These are phyloP conservation scores for Bassia scoparia DNA, from an alignment of 148 eudicot genomes.

Conservation along the genomic window DNA sequence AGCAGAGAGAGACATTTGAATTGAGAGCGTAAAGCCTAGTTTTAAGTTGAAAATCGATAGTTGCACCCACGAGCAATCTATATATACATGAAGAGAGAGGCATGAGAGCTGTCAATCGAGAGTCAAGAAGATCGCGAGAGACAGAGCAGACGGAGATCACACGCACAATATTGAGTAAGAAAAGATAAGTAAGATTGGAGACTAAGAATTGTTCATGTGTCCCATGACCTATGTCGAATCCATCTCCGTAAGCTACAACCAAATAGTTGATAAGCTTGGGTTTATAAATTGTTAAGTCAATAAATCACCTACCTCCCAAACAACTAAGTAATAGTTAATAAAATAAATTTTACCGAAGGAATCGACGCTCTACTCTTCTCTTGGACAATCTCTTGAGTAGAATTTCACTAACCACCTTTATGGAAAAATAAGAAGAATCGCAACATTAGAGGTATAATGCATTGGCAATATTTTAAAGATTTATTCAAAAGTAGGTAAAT, in stretches of 20 bases:
- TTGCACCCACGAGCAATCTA: too few species aligned
- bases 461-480: neutral
- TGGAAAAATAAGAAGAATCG: neutral
- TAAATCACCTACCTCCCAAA: neutral
- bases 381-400: constrained; percentile 73
- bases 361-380: constrained; percentile 63
- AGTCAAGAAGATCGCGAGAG: too few species aligned
- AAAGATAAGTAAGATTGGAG: too few species aligned
- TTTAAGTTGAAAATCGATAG: too few species aligned
- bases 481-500: neutral
- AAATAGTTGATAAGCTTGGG: neutral
- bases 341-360: constrained; percentile 51
- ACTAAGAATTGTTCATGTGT: too few species aligned
- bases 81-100: too few species aligned
- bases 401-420: constrained; percentile 70
- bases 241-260: constrained; percentile 53
- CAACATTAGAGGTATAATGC: neutral
- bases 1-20: too few species aligned
- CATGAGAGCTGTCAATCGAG: too few species aligned
- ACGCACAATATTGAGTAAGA: too few species aligned
- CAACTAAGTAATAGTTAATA: neutral
- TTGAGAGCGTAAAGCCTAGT: too few species aligned
- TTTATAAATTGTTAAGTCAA: neutral
- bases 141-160: too few species aligned
- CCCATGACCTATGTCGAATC: constrained; percentile 97